These are phyloP conservation scores for Gracilaria gracilis DNA, from an alignment of 23 red algal genomes.

Conservation along the genomic window DNA sequence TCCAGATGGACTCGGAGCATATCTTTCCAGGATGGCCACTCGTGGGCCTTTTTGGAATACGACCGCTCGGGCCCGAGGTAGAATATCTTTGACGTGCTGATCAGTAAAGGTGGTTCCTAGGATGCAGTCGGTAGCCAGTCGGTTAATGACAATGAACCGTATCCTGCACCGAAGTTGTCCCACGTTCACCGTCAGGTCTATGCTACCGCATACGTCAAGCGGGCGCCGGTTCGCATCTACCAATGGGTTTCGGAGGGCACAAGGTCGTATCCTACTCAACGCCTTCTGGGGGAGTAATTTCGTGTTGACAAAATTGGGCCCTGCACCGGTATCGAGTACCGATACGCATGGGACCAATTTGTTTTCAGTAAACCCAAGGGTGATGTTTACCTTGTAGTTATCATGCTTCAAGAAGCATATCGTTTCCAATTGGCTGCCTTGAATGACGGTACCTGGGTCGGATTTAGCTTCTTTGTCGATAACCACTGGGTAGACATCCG, in stretches of 20 bases:
- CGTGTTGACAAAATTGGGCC: not conserved
- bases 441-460: too few relatives aligned
- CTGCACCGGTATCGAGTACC: constrained; percentile 13
- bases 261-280: not conserved
- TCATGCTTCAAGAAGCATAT: not conserved
- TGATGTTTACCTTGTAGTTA: constrained; percentile 29
- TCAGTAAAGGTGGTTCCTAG: constrained; percentile 18
- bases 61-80: not conserved
- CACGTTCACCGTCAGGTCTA: not conserved
- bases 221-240: constrained; percentile 14
- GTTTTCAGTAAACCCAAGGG: not conserved
- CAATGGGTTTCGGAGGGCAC: not conserved
- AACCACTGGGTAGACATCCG: not conserved
- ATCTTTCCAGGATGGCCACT: not conserved
- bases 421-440: too few relatives aligned
- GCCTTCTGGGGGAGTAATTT: not conserved
- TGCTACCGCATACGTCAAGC: not conserved
- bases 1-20: too few relatives aligned
- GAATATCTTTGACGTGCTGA: not conserved
- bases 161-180: not conserved
- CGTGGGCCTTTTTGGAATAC: not conserved
- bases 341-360: constrained; percentile 1
- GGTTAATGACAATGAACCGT: not conserved
- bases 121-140: constrained; percentile 19
- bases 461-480: not conserved